Evolutionary conservation across 2,329 filamentous ascomycete species (phyloP), one percentile per base, ranked within the genome.

Genomic region (Ilyonectria sp.): DNA sequence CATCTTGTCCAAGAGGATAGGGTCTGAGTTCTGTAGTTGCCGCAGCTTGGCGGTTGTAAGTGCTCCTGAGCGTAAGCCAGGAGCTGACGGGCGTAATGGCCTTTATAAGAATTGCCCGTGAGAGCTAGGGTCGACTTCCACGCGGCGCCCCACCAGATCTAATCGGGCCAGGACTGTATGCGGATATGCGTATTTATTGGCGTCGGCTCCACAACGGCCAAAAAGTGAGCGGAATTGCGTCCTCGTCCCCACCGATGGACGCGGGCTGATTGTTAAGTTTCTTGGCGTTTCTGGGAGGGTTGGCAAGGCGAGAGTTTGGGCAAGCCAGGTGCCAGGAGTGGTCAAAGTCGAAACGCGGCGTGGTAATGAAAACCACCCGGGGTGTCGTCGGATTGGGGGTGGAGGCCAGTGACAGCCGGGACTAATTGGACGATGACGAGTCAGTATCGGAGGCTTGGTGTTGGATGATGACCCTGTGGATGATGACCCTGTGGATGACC

Each of bases 1-100:
- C 95, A 98, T 98, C 77, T 80, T 85, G 72, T 78, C 74, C 62
- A 68, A 65, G 40, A 55, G 65, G 58, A 70, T 67, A 60, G 69
- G 67, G 55, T 71, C 60, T 69, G 63, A 56, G 35, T 37, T 53
- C 59, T 67, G 67, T 60, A 60, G 44, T 69, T 71, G 61, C 55
- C 57, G 71, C 73, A 72, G 69, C 65, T 63, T 71, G 69, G 63
- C 64, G 63, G 65, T 68, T 55, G 29, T 49, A 61, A 66, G 46
- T 64, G 63, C 44, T 69, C 55, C 59, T 57, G 37, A 60, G 53
- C 53, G 29, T 73, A 59, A 68, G 55, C 43, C 60, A 69, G 69
- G 68, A 60, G 66, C 59, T 57, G 53, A 70, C 57, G 58, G 64
- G 63, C 63, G 49, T 53, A 59, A 69, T 43, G 63, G 67, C 53